A percentile compares a stretch with the other conserved stretches of the same genome.
Conservation (phyloP, 495 filamentous ascomycete species). For the Lepidopterella palustris region DNA sequence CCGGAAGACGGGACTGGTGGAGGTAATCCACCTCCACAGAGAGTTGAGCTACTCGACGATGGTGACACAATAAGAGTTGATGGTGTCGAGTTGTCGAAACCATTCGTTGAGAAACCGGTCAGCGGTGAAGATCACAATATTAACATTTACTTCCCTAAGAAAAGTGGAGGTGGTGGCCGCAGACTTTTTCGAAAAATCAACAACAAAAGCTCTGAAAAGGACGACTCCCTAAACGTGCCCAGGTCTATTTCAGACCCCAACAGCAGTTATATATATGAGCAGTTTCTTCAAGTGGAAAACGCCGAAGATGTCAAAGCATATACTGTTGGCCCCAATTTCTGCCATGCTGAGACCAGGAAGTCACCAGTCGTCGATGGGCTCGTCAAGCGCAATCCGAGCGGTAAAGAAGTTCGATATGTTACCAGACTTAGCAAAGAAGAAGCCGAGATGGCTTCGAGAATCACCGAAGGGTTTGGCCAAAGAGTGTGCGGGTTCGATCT, state of each 20-base stretch:
- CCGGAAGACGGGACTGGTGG: constrained; percentile 66
- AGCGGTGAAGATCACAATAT: constrained; percentile 99
- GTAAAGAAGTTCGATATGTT: constrained; percentile 94
- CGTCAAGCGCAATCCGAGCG: constrained; percentile 90
- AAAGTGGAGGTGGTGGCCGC: constrained; percentile 77
- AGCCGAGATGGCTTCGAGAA: constrained; percentile 76
- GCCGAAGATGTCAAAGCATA: constrained; percentile 98
- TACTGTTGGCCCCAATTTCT: constrained; percentile 88
- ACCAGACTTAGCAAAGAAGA: constrained; percentile 78
- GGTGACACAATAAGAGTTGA: constrained; percentile 84
- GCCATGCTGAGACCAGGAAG: constrained; percentile 94
- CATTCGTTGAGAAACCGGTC: constrained; percentile 97
- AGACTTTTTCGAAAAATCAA: constrained; percentile 94
- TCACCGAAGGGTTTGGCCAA: constrained; percentile 89
- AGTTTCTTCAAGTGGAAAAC: constrained; percentile 93
- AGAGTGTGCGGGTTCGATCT: constrained; percentile 95
- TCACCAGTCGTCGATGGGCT: constrained; percentile 95
- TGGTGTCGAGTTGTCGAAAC: constrained; percentile 73
- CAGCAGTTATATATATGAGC: constrained; percentile 90
- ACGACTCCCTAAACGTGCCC: constrained; percentile 66
- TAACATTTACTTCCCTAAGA: constrained; percentile 88
- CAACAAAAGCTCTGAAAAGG: constrained; percentile 95
- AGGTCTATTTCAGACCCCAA: constrained; percentile 69
- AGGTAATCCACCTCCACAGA: constrained; percentile 49
- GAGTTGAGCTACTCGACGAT: constrained; percentile 76